Evolutionary conservation across 805 yeast genomes (phyloP), one percentile per base, ranked within the genome.

Genomic region (Saccharomyces eubayanus): DNA sequence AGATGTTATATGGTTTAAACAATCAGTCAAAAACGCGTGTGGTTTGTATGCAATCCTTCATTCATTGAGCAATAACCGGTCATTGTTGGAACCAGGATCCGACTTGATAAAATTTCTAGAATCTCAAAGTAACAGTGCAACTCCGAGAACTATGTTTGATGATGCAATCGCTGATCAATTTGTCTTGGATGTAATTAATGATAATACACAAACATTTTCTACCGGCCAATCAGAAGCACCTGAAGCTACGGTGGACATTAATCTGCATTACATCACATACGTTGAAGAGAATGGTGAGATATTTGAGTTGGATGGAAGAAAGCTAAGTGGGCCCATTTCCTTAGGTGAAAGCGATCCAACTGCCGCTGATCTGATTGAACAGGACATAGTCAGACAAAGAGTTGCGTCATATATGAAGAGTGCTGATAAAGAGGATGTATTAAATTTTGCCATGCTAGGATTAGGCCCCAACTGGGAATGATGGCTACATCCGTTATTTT

Each of bases 31-130:
- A 57, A 92, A 92, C 66, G 95, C 96, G 0, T 92, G 99, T 72
- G 99, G 99, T 5, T 77, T 95, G 31, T 89, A 87, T 69, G 98
- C 96, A 0, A 68, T 94, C 48, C 72, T 92, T 24, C 97, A 92
- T 62, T 75, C 83, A 0, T 60, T 79, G 8, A 67, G 77, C 5
- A 75, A 75, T 46, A 68, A 68, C 50, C 59, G 63, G 5, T 53
- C 64, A 3, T 52, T 74, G 14, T 50, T 68, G 28, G 51, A 53
- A 2, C 36, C 55, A 6, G 63, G 57, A 30, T 64, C 69, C 2
- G 53, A 48, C n/a, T 51, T 66, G 24, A 50, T 4, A 31, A 59
- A 54, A 49, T 72, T 55, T 51, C 29, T 62, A 30, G 14, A 48
- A 14, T 46, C 29, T 10, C 48, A 28, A 21, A 46, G 20, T 46